phyloP scores from a whole-genome alignment of 345 rosid genomes.

The Bretschneidera sinensis region DNA sequence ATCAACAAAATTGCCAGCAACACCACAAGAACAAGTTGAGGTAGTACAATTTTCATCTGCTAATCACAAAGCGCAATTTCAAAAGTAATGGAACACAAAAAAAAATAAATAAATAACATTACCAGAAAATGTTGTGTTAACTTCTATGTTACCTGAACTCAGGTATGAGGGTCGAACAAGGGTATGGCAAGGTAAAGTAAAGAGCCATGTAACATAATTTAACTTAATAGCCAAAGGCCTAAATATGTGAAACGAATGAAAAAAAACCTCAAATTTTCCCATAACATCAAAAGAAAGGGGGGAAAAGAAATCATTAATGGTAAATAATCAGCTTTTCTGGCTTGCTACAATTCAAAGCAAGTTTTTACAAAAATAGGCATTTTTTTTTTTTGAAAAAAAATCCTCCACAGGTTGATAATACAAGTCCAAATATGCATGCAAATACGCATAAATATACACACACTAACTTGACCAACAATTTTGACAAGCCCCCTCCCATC shows the following conservation, averaged over 20 bases:
- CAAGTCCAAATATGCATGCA: background rate
- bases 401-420: no score
- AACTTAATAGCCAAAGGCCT: no score
- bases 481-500: no score
- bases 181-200: no score
- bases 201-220: no score
- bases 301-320: background rate
- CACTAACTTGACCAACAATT: no score
- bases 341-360: no score
- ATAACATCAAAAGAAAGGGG: background rate
- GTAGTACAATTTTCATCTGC: slow-evolving; percentile 37
- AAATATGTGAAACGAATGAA: no score
- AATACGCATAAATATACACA: background rate
- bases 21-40: slow-evolving; percentile 16
- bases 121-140: background rate
- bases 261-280: background rate
- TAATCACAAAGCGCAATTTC: slow-evolving; percentile 5
- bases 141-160: no score
- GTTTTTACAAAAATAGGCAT: no score
- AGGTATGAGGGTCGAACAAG: no score
- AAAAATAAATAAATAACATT: background rate
- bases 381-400: no score
- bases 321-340: background rate
- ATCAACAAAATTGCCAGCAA: slow-evolving; percentile 31
- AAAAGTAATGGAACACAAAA: background rate